Evolutionary conservation across 2,329 filamentous ascomycete genomes (phyloP).

Genomic region (Hymenoscyphus scutula): DNA sequence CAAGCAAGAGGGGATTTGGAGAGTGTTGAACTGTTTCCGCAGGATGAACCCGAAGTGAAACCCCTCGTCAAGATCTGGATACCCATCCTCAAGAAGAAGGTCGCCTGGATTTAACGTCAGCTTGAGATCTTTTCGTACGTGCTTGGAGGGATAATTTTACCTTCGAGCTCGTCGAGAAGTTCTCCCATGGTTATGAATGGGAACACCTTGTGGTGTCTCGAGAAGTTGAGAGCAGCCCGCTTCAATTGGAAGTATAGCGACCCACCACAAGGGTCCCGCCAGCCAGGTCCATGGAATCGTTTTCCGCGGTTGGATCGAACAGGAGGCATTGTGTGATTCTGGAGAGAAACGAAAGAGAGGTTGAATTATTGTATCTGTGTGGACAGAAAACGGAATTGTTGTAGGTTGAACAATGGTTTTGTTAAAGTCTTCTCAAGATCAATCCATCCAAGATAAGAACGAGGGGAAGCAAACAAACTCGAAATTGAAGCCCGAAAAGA

Average conservation of each 20-base stretch:
- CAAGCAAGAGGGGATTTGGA: neutral
- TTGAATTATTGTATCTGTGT: no score
- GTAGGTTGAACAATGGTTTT: no score
- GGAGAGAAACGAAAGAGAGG: no score
- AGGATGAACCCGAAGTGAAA: neutral
- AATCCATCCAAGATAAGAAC: no score
- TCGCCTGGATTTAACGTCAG: neutral
- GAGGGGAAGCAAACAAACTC: no score
- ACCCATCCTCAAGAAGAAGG: neutral
- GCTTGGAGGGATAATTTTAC: neutral
- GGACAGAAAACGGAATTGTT: no score
- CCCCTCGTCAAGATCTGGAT: neutral
- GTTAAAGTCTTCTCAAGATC: no score
- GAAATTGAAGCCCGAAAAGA: no score
- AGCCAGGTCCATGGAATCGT: conserved; percentile 14
- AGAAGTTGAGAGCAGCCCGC: conserved; percentile 11
- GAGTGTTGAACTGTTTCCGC: neutral
- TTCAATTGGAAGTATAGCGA: conserved; percentile 15
- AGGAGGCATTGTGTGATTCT: neutral
- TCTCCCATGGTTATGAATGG: conserved; percentile 9
- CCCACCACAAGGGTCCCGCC: conserved; percentile 13
- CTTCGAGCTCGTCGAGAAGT: conserved; percentile 4
- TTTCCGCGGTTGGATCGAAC: conserved; percentile 7
- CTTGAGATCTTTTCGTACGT: neutral
- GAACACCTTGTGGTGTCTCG: conserved; percentile 10